Conservation (phyloP, 768 basidiomycete genomes). For the Tephrocybe sp. region DNA sequence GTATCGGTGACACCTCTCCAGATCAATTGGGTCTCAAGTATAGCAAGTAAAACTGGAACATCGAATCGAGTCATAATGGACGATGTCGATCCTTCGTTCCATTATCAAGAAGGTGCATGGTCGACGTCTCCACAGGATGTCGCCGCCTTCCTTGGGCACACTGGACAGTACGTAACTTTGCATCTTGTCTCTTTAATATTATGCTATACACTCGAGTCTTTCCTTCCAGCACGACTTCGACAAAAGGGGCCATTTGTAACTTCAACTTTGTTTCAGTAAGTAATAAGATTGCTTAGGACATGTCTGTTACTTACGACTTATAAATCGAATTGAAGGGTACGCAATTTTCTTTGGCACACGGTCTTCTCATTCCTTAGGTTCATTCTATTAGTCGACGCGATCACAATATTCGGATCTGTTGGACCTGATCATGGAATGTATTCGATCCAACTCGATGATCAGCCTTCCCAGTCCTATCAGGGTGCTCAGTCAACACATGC, state of each 20-base stretch:
- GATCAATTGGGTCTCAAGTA: not conserved
- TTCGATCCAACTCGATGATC: slow-evolving; percentile 4
- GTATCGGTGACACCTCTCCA: not conserved
- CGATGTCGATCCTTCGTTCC: not conserved
- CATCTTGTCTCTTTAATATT: not conserved
- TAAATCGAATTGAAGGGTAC: not conserved
- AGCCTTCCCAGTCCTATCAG: not conserved
- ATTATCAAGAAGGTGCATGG: not conserved
- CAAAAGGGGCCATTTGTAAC: not conserved
- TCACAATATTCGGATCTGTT: not conserved
- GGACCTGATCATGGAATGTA: slow-evolving; percentile 5
- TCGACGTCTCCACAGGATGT: not conserved
- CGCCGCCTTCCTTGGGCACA: not conserved
- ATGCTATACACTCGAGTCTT: too few species aligned
- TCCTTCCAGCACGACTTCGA: not conserved
- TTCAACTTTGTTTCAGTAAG: slow-evolving; percentile 4
- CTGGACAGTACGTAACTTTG: slow-evolving; percentile 1
- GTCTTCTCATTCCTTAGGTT: not conserved
- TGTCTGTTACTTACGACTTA: not conserved
- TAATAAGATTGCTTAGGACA: not conserved
- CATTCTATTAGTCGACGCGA: not conserved
- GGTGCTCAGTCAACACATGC: not conserved
- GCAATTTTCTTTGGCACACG: not conserved
- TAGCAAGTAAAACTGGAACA: not conserved
- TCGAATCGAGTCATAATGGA: not conserved